phyloP scores from a whole-genome alignment of 768 basidiomycete genomes.

The Suillus hirtellus region DNA sequence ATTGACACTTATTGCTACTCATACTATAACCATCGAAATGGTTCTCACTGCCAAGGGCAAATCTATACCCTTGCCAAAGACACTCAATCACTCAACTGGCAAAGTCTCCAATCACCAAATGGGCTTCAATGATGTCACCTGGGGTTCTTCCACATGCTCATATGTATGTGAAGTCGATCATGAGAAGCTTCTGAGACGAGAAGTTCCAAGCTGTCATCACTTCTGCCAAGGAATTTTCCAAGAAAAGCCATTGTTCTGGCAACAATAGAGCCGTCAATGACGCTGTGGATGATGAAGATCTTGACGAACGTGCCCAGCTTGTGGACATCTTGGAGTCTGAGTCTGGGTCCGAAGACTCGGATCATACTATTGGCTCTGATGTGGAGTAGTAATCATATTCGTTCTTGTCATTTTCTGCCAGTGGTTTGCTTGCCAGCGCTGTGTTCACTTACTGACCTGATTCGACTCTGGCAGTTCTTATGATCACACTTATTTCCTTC shows the following conservation, averaged over 20 bases:
- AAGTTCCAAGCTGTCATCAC: background rate
- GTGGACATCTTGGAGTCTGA: background rate
- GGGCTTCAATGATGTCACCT: background rate
- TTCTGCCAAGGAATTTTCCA: background rate
- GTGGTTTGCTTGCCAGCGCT: background rate
- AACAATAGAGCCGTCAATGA: background rate
- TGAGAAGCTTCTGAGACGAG: background rate
- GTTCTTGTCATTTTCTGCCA: too few relatives aligned
- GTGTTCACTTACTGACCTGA: background rate
- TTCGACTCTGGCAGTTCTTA: constrained; percentile 2
- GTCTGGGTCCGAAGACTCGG: background rate
- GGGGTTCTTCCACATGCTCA: background rate
- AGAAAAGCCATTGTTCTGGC: background rate
- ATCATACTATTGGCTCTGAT: too few relatives aligned
- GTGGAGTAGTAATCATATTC: too few relatives aligned
- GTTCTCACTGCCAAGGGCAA: background rate
- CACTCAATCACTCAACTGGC: background rate
- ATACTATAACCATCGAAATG: background rate
- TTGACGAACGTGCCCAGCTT: background rate
- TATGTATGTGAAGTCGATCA: background rate
- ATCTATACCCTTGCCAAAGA: background rate
- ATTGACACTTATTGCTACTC: background rate
- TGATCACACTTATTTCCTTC: background rate
- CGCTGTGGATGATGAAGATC: background rate
- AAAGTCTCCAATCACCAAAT: background rate